These are phyloP conservation scores for Fusarium oxysporum DNA, from an alignment of 2,329 filamentous ascomycete genomes.

Conservation along the genomic window DNA sequence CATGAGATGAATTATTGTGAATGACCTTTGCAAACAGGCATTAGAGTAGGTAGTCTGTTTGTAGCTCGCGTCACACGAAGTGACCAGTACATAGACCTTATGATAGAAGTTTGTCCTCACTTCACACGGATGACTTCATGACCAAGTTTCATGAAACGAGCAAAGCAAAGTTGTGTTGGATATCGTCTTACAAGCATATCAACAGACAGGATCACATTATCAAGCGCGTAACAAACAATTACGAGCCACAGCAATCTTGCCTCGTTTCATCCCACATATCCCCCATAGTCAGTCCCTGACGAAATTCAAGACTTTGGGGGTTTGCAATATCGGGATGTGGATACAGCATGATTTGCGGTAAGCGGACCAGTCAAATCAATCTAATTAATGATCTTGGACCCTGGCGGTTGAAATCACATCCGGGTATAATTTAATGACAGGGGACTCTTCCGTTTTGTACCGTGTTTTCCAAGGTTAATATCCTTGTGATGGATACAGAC, in stretches of 20 bases:
- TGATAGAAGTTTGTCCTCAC: neutral
- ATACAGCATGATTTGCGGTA: neutral
- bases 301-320: conserved; percentile 23
- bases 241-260: neutral
- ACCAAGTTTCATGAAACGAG: neutral
- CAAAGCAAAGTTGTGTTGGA: neutral
- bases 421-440: neutral
- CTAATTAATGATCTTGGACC: neutral
- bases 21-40: neutral
- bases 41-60: neutral
- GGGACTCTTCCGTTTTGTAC: conserved; percentile 3
- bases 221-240: neutral
- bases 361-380: conserved; percentile 9
- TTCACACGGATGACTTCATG: neutral
- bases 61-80: neutral
- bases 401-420: neutral
- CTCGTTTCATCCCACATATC: neutral
- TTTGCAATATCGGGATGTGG: neutral
- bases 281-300: neutral
- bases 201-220: too few species aligned
- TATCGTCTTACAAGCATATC: neutral
- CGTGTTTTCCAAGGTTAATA: neutral
- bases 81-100: neutral
- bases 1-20: neutral
- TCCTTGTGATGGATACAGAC: fast-evolving